phyloP scores from a whole-genome alignment of 495 filamentous ascomycete genomes.

The Lasiosphaeria miniovina region DNA sequence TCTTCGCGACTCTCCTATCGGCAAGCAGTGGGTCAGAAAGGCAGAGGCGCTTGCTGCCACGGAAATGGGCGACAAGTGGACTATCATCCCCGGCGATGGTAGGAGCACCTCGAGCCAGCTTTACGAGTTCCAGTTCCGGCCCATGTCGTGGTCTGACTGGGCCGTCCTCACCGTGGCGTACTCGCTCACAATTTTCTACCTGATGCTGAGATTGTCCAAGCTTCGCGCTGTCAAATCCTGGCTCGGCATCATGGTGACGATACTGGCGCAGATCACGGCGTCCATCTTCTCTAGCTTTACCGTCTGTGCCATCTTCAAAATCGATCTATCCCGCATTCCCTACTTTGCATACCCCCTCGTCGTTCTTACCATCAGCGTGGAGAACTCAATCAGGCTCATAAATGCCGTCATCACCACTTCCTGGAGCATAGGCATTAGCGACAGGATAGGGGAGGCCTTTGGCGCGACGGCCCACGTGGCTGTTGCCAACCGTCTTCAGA shows the following conservation, averaged over 20 bases:
- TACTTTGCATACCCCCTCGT: constrained; percentile 65
- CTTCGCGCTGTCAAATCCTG: constrained; percentile 66
- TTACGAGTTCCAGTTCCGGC: constrained; percentile 71
- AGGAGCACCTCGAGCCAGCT: constrained; percentile 49
- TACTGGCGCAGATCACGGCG: constrained; percentile 61
- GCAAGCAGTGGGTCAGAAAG: constrained; percentile 56
- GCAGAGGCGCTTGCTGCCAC: constrained; percentile 44
- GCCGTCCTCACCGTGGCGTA: constrained; percentile 59
- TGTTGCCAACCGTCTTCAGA: constrained; percentile 56
- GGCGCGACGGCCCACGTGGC: constrained; percentile 66
- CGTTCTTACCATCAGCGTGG: constrained; percentile 65
- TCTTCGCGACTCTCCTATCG: constrained; percentile 54
- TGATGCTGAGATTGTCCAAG: constrained; percentile 55
- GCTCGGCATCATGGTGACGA: constrained; percentile 62
- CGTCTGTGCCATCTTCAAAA: constrained; percentile 57
- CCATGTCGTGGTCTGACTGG: constrained; percentile 59
- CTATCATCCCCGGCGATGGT: constrained; percentile 58
- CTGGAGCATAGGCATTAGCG: constrained; percentile 55
- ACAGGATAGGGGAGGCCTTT: constrained; percentile 62
- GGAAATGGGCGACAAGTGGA: constrained; percentile 47
- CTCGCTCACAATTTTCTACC: constrained; percentile 53
- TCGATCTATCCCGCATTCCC: constrained; percentile 59
- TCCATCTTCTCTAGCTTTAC: constrained; percentile 66
- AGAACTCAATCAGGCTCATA: constrained; percentile 70
- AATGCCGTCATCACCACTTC: constrained; percentile 66